Evolutionary conservation across 2,329 filamentous ascomycete genomes (phyloP).

Genomic region (Raffaelea albimanens): DNA sequence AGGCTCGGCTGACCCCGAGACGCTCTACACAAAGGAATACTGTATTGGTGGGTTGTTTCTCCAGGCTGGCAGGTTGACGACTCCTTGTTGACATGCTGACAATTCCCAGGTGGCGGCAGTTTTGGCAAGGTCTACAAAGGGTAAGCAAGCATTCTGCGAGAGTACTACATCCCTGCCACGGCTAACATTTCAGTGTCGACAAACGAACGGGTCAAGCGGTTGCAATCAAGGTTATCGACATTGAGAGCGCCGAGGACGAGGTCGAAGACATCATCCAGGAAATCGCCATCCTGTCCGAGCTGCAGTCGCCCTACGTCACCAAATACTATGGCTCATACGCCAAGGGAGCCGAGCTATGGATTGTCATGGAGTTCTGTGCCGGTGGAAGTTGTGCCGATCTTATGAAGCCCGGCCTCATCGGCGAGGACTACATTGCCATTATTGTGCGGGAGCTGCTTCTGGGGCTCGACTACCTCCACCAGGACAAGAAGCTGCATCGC

Average conservation of each 20-base stretch:
- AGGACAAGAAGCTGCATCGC: slow-evolving; percentile 89
- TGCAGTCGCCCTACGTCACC: slow-evolving; percentile 92
- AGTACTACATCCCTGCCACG: too few species aligned
- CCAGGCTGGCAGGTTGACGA: slow-evolving; percentile 19
- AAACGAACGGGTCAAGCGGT: slow-evolving; percentile 88
- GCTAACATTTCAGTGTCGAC: slow-evolving; percentile 58
- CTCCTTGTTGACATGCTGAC: slow-evolving; percentile 18
- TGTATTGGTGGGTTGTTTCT: slow-evolving; percentile 58
- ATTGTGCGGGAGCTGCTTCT: slow-evolving; percentile 83
- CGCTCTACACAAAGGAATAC: slow-evolving; percentile 86
- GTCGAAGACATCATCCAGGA: slow-evolving; percentile 99
- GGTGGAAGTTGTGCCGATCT: slow-evolving; percentile 93
- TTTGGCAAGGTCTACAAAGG: slow-evolving; percentile 99
- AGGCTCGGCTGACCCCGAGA: slow-evolving; percentile 67
- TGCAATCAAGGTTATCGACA: slow-evolving; percentile 97
- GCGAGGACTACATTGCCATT: slow-evolving; percentile 94
- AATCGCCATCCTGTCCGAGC: slow-evolving; percentile 91
- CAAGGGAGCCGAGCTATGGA: slow-evolving; percentile 95
- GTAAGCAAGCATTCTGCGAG: slow-evolving; percentile 41
- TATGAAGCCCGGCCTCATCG: slow-evolving; percentile 85
- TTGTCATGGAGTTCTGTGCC: slow-evolving; percentile 98
- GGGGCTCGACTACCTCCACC: slow-evolving; percentile 86
- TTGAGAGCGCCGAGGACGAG: slow-evolving; percentile 97
- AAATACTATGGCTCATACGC: slow-evolving; percentile 97
- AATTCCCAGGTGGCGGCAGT: slow-evolving; percentile 69